Evolutionary conservation across 352 stramenopile species (phyloP).

Genomic region (Phytophthora megakarya): DNA sequence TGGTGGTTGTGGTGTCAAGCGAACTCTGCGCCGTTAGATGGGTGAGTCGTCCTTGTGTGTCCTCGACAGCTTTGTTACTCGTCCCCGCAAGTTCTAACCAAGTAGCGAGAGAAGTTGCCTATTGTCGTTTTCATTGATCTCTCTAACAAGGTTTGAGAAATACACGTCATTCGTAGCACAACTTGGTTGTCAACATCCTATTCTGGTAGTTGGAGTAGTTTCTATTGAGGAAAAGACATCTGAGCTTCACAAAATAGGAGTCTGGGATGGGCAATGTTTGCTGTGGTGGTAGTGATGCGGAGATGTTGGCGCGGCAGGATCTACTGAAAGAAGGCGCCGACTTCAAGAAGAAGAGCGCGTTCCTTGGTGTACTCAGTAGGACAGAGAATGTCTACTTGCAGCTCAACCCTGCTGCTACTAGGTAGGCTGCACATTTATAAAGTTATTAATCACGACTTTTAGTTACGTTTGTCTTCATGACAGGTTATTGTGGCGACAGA

Average conservation of each 20-base stretch:
- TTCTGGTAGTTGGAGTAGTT: conserved; percentile 28
- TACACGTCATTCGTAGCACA: conserved; percentile 10
- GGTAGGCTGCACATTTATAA: conserved; percentile 21
- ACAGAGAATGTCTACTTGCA: conserved; percentile 65
- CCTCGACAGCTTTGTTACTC: conserved; percentile 8
- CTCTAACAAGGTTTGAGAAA: conserved; percentile 18
- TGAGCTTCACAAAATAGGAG: not conserved
- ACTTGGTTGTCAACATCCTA: conserved; percentile 18
- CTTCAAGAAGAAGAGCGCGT: conserved; percentile 75
- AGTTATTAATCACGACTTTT: not conserved
- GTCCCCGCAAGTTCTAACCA: not conserved
- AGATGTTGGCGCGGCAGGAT: conserved; percentile 65
- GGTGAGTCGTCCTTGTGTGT: conserved; percentile 4
- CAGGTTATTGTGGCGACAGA: conserved; percentile 55
- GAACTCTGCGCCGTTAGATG: conserved; percentile 22
- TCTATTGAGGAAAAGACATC: conserved; percentile 14
- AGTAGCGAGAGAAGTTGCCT: conserved; percentile 13
- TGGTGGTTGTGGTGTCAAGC: conserved; percentile 28
- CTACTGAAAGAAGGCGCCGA: conserved; percentile 68
- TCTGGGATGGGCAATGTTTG: conserved; percentile 85
- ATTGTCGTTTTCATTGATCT: conserved; percentile 11
- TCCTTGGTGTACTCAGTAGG: conserved; percentile 65
- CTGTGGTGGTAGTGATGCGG: conserved; percentile 56
- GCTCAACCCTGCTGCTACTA: conserved; percentile 53
- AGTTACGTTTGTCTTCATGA: not conserved